Base-by-base conservation (phyloP, 768 basidiomycete species). In the Kwoniella bestiolae region DNA sequence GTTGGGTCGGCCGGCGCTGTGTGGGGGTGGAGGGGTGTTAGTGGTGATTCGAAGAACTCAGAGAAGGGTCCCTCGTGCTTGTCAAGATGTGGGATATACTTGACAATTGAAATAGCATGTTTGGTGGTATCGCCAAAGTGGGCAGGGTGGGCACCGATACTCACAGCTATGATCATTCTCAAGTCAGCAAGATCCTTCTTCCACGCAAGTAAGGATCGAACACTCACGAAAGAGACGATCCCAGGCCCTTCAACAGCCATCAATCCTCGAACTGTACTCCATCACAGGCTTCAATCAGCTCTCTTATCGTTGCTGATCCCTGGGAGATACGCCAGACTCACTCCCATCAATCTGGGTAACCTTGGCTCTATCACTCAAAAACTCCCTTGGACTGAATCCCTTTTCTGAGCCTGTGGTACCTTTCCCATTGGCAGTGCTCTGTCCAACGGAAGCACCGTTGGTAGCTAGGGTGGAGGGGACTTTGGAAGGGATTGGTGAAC, bases 1-100 rank as follows among this genome's bases (percentile, higher is more conserved):
- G 75, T 95, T 94, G 5, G 95, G 95, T 80, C 94, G 93, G 28
- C 95, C 95, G 0, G 93, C 94, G 6, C 72, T 73, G 52, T 35
- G 21, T 31, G 18, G 28, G 21, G 18, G 25, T 28, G 52, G 35
- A 53, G 35, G 11, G 28, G 31, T 50, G 5, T 31, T n/a, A 28
- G 56, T 32, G 34, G 11, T 41, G 26, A 25, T 34, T 6, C n/a
- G 6, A 35, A 23, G 56, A 46, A n/a, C n/a, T n/a, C n/a, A n/a
- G n/a, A n/a, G n/a, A n/a, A n/a, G n/a, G n/a, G n/a, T n/a, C n/a
- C n/a, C n/a, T n/a, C n/a, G n/a, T n/a, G n/a, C n/a, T n/a, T n/a
- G n/a, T n/a, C n/a, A n/a, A n/a, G n/a, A n/a, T n/a, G n/a, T n/a
- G n/a, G n/a, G n/a, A n/a, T n/a, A n/a, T n/a, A n/a, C n/a, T n/a